Percentiles rank a stretch among this genome's conserved stretches.
These are phyloP conservation scores for Apiotrichum gamsii DNA, from an alignment of 1,284 basidiomycete species.

Conservation along the genomic window DNA sequence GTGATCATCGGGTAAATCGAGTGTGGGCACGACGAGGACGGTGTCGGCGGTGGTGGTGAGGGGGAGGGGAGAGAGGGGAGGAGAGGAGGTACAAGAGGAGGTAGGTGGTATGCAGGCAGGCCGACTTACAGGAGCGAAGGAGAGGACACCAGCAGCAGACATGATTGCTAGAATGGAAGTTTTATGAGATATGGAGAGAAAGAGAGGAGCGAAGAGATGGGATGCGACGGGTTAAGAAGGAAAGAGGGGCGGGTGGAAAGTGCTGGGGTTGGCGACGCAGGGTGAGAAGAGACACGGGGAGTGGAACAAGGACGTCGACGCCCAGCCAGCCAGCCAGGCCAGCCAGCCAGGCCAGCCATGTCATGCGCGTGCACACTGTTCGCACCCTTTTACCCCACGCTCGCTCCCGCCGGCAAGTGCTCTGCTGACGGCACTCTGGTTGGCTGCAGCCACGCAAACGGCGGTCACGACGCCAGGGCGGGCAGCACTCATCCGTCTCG, in stretches of 20 bases:
- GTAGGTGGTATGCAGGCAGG: not conserved
- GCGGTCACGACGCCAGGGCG: too few relatives aligned
- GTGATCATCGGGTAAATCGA: not conserved
- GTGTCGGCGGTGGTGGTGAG: not conserved
- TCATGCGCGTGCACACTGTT: too few relatives aligned
- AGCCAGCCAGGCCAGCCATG: too few relatives aligned
- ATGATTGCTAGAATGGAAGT: constrained; percentile 12
- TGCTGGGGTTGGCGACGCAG: too few relatives aligned
- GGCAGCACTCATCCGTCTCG: too few relatives aligned
- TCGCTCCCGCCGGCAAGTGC: too few relatives aligned
- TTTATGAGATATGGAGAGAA: not conserved
- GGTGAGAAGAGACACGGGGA: too few relatives aligned
- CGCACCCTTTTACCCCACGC: too few relatives aligned
- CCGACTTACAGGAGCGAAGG: constrained; percentile 39
- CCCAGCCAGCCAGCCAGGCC: too few relatives aligned
- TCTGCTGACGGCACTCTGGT: too few relatives aligned
- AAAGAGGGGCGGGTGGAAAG: not conserved
- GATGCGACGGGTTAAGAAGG: not conserved
- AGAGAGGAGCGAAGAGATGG: not conserved
- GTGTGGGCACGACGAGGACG: not conserved
- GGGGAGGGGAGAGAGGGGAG: not conserved
- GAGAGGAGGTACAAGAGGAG: not conserved
- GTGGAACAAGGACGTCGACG: too few relatives aligned
- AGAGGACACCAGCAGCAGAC: constrained; percentile 34
- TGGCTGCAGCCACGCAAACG: too few relatives aligned